Evolutionary conservation across 1,284 basidiomycete species (phyloP), one percentile per base, ranked within the genome.

Genomic region (Pterulicium gracile): DNA sequence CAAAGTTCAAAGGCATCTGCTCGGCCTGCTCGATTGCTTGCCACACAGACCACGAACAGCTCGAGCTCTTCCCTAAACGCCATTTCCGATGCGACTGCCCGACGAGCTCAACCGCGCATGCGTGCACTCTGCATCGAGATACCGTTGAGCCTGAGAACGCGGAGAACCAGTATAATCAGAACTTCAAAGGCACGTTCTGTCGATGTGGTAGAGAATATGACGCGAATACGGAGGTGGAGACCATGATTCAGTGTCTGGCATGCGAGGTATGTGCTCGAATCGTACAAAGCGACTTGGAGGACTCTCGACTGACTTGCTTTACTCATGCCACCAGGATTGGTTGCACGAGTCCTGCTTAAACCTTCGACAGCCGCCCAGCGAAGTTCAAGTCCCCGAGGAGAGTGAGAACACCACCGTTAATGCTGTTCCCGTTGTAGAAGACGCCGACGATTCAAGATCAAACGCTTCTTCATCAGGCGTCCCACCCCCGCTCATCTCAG

Each of bases 331-430:
- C 2, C 49, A 88, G 85, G 86, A 88, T 56, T 89, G 87, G 86
- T 88, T 81, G 58, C 86, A 89, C 55, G 86, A 89, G 64, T 88
- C 83, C 5, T 89, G 87, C 57, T 75, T 87, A 51, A 81, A 86
- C 60, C 69, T 89, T 39, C 72, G 84, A 49, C 74, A 81, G 57
- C 70, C 73, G 12, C 81, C 79, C 5, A 48, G 61, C 3, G 70
- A 72, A 13, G 66, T 72, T 50, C n/a, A n/a, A n/a, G n/a, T n/a
- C n/a, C n/a, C n/a, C n/a, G n/a, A n/a, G n/a, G n/a, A n/a, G n/a
- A n/a, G n/a, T n/a, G 67, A 64, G 51, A 54, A 68, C 10, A 67
- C 70, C 4, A 72, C 76, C 27, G 7, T n/a, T 32, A n/a, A n/a
- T 35, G 54, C 48, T 44, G 50, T 47, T n/a, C 46, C 48, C 42